phyloP scores from a whole-genome alignment of 2,329 filamentous ascomycete genomes.

The Xylaria sp. region DNA sequence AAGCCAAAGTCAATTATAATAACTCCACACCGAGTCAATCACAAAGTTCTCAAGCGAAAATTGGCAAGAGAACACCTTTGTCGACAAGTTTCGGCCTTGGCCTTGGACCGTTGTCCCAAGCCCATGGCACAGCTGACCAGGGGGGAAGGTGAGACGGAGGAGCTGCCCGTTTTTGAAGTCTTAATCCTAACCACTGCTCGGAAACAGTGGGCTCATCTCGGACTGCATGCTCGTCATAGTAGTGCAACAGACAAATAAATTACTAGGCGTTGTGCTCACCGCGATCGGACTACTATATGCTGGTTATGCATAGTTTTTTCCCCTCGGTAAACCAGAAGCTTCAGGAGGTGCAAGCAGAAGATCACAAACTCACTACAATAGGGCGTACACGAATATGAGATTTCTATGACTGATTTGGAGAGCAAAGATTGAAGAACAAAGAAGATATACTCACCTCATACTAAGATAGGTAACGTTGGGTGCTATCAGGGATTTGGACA shows the following conservation, averaged over 20 bases:
- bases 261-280: slow-evolving; percentile 19
- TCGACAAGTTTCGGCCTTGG: neutral
- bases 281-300: slow-evolving; percentile 11
- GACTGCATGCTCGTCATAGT: slow-evolving; percentile 15
- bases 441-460: neutral
- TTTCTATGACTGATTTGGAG: neutral
- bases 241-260: slow-evolving; percentile 12
- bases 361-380: neutral
- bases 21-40: slow-evolving; percentile 16
- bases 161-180: slow-evolving; percentile 33
- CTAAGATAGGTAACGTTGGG: neutral
- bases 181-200: slow-evolving; percentile 10
- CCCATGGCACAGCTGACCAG: slow-evolving; percentile 31
- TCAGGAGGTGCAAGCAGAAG: neutral
- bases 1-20: slow-evolving; percentile 4
- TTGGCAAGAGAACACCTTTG: slow-evolving; percentile 8
- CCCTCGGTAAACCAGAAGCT: neutral
- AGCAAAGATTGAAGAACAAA: neutral
- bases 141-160: slow-evolving; percentile 22
- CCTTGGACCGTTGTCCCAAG: slow-evolving; percentile 25
- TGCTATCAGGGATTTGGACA: neutral
- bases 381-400: neutral
- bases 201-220: slow-evolving; percentile 20
- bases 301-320: slow-evolving; percentile 1
- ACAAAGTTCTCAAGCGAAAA: slow-evolving; percentile 5